These are phyloP conservation scores for Clavispora carvajalis DNA, from an alignment of 805 yeast genomes.

Conservation along the genomic window DNA sequence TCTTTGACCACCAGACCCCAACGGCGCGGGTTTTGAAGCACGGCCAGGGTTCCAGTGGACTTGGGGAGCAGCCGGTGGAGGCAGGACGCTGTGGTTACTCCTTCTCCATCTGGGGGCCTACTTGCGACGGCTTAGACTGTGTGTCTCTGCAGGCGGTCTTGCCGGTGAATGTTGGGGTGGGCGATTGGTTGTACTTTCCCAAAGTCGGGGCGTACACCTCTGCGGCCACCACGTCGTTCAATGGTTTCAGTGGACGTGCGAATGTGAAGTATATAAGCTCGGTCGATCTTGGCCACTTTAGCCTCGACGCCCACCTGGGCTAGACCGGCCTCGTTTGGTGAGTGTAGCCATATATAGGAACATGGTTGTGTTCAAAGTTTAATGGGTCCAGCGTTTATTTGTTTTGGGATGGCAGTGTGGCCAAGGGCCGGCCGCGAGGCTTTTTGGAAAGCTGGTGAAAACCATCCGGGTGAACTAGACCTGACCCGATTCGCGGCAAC, in stretches of 20 bases:
- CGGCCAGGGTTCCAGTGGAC: background rate
- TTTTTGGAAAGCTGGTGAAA: too few relatives aligned
- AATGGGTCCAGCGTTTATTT: too few relatives aligned
- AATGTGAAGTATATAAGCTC: constrained; percentile 55
- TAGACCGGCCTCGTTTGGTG: too few relatives aligned
- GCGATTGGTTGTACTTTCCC: constrained; percentile 89
- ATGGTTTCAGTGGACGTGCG: constrained; percentile 70
- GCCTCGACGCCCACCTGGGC: too few relatives aligned
- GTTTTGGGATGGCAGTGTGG: too few relatives aligned
- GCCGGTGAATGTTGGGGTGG: constrained; percentile 61
- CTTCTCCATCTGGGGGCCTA: constrained; percentile 94
- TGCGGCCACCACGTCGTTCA: constrained; percentile 88
- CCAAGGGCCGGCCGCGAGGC: too few relatives aligned
- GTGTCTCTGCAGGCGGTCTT: constrained; percentile 50
- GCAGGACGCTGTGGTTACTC: constrained; percentile 14
- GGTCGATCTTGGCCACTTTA: background rate
- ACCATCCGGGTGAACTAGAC: too few relatives aligned
- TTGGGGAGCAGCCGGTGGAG: background rate
- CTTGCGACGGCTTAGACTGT: constrained; percentile 95
- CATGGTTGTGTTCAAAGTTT: too few relatives aligned
- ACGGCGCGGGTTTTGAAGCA: constrained; percentile 55
- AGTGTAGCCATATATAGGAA: too few relatives aligned
- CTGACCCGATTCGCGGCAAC: too few relatives aligned
- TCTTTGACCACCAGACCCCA: constrained; percentile 88
- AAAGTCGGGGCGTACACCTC: constrained; percentile 88